phyloP scores from a whole-genome alignment of 352 stramenopile species.

The Pythium rhizo-oryzae region DNA sequence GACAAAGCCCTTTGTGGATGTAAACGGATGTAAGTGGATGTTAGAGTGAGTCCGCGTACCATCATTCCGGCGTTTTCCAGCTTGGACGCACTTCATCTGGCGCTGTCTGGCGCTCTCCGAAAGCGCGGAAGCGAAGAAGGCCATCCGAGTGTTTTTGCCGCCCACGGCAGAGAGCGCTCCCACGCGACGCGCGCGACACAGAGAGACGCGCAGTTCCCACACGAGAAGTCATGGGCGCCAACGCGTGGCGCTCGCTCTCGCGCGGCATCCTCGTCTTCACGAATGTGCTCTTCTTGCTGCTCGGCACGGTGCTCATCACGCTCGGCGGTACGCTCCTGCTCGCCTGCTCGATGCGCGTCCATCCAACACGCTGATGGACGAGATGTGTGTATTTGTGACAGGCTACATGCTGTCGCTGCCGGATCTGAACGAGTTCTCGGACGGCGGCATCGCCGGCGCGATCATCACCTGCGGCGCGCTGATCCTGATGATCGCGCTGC shows the following conservation, averaged over 20 bases:
- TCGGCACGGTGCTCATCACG: constrained; percentile 79
- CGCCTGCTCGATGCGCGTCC: no score
- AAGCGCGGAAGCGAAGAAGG: constrained; percentile 10
- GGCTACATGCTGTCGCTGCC: constrained; percentile 82
- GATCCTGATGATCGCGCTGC: constrained; percentile 75
- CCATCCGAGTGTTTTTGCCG: not conserved
- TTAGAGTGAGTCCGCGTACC: constrained; percentile 4
- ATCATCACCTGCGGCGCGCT: constrained; percentile 81
- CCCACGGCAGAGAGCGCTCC: not conserved
- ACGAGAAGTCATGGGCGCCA: constrained; percentile 33
- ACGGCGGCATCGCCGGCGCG: constrained; percentile 72
- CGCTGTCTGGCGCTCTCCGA: constrained; percentile 4
- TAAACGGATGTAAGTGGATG: constrained; percentile 20
- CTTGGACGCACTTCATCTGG: constrained; percentile 25
- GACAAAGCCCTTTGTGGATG: not conserved
- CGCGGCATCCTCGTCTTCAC: constrained; percentile 85
- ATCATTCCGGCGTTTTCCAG: constrained; percentile 24
- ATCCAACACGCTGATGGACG: no score
- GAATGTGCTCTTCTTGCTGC: constrained; percentile 86
- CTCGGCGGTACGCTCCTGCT: constrained; percentile 56
- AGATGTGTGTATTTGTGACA: constrained; percentile 32
- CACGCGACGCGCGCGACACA: not conserved
- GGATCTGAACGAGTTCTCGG: constrained; percentile 81
- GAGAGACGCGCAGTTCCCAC: not conserved
- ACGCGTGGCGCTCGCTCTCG: constrained; percentile 67